phyloP scores from a whole-genome alignment of 164 flowering plant species.

The Vitis rupestris region DNA sequence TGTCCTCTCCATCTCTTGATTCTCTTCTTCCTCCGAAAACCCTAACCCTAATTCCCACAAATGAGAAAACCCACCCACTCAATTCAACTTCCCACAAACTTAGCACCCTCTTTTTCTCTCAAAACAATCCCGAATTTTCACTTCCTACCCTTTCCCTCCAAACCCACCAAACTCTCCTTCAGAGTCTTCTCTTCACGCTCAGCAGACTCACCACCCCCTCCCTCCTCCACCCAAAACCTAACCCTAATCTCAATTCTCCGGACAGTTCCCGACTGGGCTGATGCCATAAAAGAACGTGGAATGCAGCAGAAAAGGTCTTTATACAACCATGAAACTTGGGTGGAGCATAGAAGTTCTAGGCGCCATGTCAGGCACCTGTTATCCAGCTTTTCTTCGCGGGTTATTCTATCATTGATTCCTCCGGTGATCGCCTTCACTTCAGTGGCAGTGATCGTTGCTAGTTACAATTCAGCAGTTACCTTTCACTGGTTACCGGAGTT shows the following conservation, averaged over 20 bases:
- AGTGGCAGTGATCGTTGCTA: constrained; percentile 55
- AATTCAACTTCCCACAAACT: constrained; percentile 17
- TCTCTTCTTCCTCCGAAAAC: constrained; percentile 22
- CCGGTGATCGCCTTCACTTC: constrained; percentile 81
- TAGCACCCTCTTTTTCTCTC: constrained; percentile 26
- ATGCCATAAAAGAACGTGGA: constrained; percentile 63
- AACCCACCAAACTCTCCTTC: constrained; percentile 15
- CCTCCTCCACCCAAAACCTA: constrained; percentile 7
- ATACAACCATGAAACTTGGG: constrained; percentile 77
- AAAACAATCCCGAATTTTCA: constrained; percentile 28
- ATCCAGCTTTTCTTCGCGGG: constrained; percentile 75
- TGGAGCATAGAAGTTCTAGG: constrained; percentile 73
- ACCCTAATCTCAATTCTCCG: constrained; percentile 45
- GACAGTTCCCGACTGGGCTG: constrained; percentile 80
- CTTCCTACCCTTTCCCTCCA: constrained; percentile 19
- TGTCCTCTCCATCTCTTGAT: constrained; percentile 19
- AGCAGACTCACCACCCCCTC: constrained; percentile 16
- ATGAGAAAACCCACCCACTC: constrained; percentile 32
- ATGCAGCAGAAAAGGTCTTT: constrained; percentile 54
- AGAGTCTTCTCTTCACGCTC: constrained; percentile 22
- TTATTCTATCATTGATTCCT: constrained; percentile 74
- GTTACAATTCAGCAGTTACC: constrained; percentile 65
- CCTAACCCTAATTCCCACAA: constrained; percentile 23
- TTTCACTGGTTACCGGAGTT: constrained; percentile 58
- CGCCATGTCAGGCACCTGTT: constrained; percentile 79